Evolutionary conservation across 2,329 filamentous ascomycete species (phyloP).

Genomic region (Ophiostoma populinum): DNA sequence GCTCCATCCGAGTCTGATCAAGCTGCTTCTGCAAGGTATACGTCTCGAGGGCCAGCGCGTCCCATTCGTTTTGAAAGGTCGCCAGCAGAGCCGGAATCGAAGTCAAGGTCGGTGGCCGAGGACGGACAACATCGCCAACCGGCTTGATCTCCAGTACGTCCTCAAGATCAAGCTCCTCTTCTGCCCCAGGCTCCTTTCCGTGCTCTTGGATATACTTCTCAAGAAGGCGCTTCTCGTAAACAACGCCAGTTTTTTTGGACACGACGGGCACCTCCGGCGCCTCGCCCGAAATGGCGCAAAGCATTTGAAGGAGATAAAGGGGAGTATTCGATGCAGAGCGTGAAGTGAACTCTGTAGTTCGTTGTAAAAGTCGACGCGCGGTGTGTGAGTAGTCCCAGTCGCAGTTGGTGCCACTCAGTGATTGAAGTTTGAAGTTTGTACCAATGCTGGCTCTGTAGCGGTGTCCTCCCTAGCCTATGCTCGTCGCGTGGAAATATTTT

Average conservation of each 20-base stretch:
- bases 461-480: neutral
- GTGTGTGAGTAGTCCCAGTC: no score
- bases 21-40: constrained; percentile 84
- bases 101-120: constrained; percentile 80
- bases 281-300: constrained; percentile 61
- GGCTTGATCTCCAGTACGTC: constrained; percentile 82
- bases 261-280: constrained; percentile 87
- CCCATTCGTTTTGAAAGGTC: constrained; percentile 97
- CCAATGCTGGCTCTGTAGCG: no score
- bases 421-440: no score
- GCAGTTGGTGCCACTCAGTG: no score
- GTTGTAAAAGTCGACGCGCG: no score
- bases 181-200: constrained; percentile 73
- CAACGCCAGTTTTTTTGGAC: constrained; percentile 73
- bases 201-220: constrained; percentile 89
- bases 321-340: no score
- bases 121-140: constrained; percentile 57
- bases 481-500: constrained; percentile 9
- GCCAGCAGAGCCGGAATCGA: constrained; percentile 90
- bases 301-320: constrained; percentile 10
- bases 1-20: constrained; percentile 76
- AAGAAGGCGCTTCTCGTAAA: constrained; percentile 90
- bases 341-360: no score
- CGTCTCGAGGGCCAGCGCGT: constrained; percentile 77
- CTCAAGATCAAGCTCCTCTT: constrained; percentile 64